A percentile compares a stretch with the other conserved stretches of the same genome.
These are phyloP conservation scores for Penicillium sp. DNA, from an alignment of 2,329 filamentous ascomycete genomes.

Conservation along the genomic window DNA sequence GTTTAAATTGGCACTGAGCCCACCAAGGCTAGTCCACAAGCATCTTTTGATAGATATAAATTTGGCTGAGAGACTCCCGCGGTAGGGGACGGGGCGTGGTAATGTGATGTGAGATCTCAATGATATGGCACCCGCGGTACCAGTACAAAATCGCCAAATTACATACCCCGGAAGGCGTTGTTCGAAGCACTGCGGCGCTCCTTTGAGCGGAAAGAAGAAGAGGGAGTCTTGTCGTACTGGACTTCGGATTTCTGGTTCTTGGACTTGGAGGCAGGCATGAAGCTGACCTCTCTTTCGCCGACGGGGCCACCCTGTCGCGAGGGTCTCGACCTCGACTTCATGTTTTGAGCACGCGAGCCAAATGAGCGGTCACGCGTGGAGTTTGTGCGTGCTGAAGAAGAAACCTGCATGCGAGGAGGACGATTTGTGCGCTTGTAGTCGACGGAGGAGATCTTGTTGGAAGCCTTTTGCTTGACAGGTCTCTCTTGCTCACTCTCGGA, in stretches of 20 bases:
- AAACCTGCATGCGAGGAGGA: conserved; percentile 58
- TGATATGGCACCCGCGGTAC: not conserved
- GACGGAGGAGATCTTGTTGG: conserved; percentile 53
- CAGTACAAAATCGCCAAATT: conserved; percentile 12
- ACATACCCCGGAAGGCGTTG: conserved; percentile 51
- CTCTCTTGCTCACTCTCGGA: conserved; percentile 34
- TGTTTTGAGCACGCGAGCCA: conserved; percentile 54
- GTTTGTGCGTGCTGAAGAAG: conserved; percentile 50
- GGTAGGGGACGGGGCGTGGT: not conserved
- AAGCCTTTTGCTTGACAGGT: conserved; percentile 31
- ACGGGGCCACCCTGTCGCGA: conserved; percentile 38
- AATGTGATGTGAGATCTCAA: not conserved
- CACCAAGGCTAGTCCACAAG: not conserved
- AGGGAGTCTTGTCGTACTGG: conserved; percentile 18
- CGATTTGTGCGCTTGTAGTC: conserved; percentile 57
- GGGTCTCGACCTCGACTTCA: conserved; percentile 38
- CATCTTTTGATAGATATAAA: not conserved
- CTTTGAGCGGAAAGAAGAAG: conserved; percentile 31
- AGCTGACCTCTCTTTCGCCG: conserved; percentile 60
- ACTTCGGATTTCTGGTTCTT: conserved; percentile 29
- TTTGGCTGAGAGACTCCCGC: not conserved
- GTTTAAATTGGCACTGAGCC: not conserved
- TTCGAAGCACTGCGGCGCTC: conserved; percentile 52
- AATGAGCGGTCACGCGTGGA: conserved; percentile 58
- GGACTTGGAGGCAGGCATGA: conserved; percentile 54